Evolutionary conservation across 306 rosid species (phyloP).

Genomic region (Prunus davidiana): DNA sequence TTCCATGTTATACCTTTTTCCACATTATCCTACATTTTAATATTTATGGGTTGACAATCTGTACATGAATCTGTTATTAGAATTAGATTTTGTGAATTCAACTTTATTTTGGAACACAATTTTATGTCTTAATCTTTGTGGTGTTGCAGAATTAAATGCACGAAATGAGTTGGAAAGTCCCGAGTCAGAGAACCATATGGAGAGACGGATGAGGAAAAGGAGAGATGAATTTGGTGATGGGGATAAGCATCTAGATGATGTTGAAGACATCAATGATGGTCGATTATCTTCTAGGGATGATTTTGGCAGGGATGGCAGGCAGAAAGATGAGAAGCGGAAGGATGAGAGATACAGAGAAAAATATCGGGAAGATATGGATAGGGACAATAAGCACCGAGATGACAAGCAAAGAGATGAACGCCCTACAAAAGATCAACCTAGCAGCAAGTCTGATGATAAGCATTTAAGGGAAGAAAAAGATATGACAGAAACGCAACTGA

Average conservation of each 20-base stretch:
- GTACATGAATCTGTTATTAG: neutral
- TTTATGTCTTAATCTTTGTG: conserved; percentile 23
- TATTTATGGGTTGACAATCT: neutral
- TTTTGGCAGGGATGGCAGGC: conserved; percentile 57
- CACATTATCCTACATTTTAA: neutral
- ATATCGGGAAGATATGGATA: conserved; percentile 62
- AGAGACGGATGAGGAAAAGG: conserved; percentile 63
- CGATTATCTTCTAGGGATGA: conserved; percentile 65
- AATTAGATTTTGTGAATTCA: neutral
- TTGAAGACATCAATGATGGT: conserved; percentile 53
- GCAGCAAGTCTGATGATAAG: conserved; percentile 73
- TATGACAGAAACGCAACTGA: conserved; percentile 53
- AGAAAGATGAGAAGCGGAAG: conserved; percentile 81
- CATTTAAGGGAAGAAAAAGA: conserved; percentile 73
- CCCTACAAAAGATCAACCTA: conserved; percentile 54
- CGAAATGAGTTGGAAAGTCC: conserved; percentile 61
- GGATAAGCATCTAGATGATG: conserved; percentile 60
- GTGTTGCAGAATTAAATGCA: conserved; percentile 52
- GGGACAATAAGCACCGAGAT: conserved; percentile 70
- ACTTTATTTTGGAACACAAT: conserved; percentile 9
- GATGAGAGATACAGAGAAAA: conserved; percentile 82
- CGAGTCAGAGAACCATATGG: conserved; percentile 67
- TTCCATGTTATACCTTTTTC: neutral
- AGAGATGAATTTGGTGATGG: conserved; percentile 62
- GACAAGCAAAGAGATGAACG: conserved; percentile 75